Evolutionary conservation across 352 stramenopile genomes (phyloP).

Genomic region (Phytophthora colocasiae): DNA sequence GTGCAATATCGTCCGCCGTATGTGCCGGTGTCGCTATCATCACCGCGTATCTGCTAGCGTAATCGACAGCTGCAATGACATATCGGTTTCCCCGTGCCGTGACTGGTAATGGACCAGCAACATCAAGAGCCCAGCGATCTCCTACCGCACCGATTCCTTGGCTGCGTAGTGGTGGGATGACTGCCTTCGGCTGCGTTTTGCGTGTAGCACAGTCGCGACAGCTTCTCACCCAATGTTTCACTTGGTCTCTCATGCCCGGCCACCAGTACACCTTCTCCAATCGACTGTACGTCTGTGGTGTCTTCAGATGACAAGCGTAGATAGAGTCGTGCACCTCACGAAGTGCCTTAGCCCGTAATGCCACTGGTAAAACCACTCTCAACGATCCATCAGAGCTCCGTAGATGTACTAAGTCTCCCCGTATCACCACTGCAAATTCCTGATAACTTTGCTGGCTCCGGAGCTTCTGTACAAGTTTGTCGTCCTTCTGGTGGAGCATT

Average conservation of each 20-base stretch:
- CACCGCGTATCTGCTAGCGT: slow-evolving; percentile 10
- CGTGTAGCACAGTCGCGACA: too few relatives aligned
- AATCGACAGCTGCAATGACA: too few relatives aligned
- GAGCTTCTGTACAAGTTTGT: background rate
- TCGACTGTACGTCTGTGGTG: slow-evolving; percentile 18
- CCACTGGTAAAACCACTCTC: slow-evolving; percentile 14
- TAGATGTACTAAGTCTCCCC: background rate
- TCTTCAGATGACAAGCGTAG: slow-evolving; percentile 14
- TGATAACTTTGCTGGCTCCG: background rate
- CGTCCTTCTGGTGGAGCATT: background rate
- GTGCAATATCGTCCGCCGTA: slow-evolving; percentile 4
- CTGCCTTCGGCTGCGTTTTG: too few relatives aligned
- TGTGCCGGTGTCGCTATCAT: slow-evolving; percentile 2
- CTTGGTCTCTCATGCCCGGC: slow-evolving; percentile 8
- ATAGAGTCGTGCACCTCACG: slow-evolving; percentile 24
- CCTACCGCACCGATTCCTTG: too few relatives aligned
- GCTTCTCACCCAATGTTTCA: background rate
- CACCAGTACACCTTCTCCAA: slow-evolving; percentile 19
- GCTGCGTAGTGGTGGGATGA: too few relatives aligned
- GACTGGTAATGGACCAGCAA: too few relatives aligned
- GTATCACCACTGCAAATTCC: background rate
- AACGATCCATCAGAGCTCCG: background rate
- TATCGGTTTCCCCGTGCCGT: too few relatives aligned
- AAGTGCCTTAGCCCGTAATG: background rate
- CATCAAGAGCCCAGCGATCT: too few relatives aligned